Evolutionary conservation across 2,329 filamentous ascomycete species (phyloP), one percentile per base, ranked within the genome.

Genomic region (Malbranchea zuffiana): DNA sequence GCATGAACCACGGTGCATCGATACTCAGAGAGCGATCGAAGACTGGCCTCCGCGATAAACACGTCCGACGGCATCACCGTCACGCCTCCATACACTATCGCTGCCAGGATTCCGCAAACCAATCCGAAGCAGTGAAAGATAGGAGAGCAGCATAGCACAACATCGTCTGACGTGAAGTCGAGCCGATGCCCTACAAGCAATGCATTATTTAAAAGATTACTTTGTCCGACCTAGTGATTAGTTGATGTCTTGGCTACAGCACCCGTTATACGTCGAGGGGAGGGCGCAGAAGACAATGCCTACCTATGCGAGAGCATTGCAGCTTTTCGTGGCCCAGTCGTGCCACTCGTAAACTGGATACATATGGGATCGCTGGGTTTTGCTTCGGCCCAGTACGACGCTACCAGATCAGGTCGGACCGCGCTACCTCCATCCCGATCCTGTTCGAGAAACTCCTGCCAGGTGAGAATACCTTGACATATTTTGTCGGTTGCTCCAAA

Each of bases 81-180:
- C 56, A 80, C 82, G 26, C 74, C 74, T 31, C 82, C 82, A 54
- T 87, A 80, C 0, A 80, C 85, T 35, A 86, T 60, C 27, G 75
- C 69, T 1, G 80, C 77, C 38, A 87, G 69, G 29, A 87, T 67
- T 6, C 82, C 82, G 3, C 86, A 72, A 1, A 87, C 81, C 5
- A 88, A 71, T 1, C 82, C 82, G 52, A 88, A 88, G 63, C 82
- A 88, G 63, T 90, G 84, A 66, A 90, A 90, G 3, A 90, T 68
- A 0, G 84, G 83, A 0, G 83, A 82, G 3, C 82, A 82, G 55
- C 83, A 90, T 63, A 82, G 88, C 7, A 90, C 67, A 5, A 78
- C 65, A 51, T 87, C 81, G 30, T 67, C 63, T 2, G 72, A 61
- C 0, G 73, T 76, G n/a, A 88, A 67, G 4, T 72, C 68, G 78